Conservation (phyloP, 441 rosid genomes). For the Arabidopsis lyrata region DNA sequence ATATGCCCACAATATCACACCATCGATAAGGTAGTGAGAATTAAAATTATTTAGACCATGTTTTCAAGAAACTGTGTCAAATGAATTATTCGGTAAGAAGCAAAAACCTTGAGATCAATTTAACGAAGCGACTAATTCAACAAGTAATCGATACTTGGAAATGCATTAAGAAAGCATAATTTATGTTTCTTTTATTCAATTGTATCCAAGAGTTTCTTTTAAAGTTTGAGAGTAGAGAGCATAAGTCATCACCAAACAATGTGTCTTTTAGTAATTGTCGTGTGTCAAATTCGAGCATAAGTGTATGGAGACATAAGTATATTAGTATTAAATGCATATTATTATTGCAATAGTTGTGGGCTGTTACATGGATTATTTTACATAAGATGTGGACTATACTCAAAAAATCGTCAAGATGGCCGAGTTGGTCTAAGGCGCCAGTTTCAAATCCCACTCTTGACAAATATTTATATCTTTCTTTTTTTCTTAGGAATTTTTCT, state of each 20-base stretch:
- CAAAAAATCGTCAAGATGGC: slow-evolving; percentile 57
- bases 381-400: fast-evolving
- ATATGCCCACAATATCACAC: not conserved
- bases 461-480: not conserved
- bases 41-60: not conserved
- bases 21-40: not conserved
- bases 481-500: not conserved
- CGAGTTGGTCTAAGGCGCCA: slow-evolving; percentile 99
- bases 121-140: not conserved
- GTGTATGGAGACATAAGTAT: not conserved
- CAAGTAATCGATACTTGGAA: not conserved
- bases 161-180: not conserved
- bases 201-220: not conserved
- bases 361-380: not conserved
- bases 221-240: not conserved
- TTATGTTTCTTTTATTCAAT: not conserved
- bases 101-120: not conserved
- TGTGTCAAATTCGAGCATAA: slow-evolving; percentile 1
- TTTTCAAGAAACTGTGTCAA: not conserved
- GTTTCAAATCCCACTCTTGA: slow-evolving; percentile 90
- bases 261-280: slow-evolving; percentile 6
- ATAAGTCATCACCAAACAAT: slow-evolving; percentile 3
- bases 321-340: not conserved
- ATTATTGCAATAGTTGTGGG: not conserved
- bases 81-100: not conserved